Base-by-base conservation (phyloP, 768 basidiomycete genomes). In the Hericium coralloides region DNA sequence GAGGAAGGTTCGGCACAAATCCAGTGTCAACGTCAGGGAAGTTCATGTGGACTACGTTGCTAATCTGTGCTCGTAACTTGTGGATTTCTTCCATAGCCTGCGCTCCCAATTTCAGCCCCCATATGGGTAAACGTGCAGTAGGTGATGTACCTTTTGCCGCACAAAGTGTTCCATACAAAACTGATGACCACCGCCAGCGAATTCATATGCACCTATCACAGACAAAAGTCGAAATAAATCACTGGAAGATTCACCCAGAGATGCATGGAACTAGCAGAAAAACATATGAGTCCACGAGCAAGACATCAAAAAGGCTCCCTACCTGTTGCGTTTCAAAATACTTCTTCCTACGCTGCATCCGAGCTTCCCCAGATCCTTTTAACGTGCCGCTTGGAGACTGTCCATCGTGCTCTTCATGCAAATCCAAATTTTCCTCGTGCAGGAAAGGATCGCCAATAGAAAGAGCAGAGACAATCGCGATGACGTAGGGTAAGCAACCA, bases 11-110 rank as follows among this genome's bases (percentile, higher is more conserved):
- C 3, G 79, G 78, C 3, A 75, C 69, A 61, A 90, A 85, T 10
- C 79, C 81, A 1, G 80, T 72, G 55, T 85, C 76, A 4, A 77
- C 69, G 4, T 78, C 80, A 3, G 86, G 81, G 60, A 94, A 91
- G 66, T 89, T 89, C n/a, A 79, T 73, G 56, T 79, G 77, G 4
- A 95, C 89, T 48, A 98, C 94, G 57, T 79, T 81, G 64, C 82
- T 88, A 56, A 99, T 87, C 65, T 99, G 97, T 0, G 83, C 79
- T 38, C 94, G 83, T 4, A 99, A 77, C 68, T 98, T 98, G 70
- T 95, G 97, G 38, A 97, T 95, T 73, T 99, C 97, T 71, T 97
- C 91, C 95, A 99, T 98, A 0, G 93, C 91, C 95, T 98, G 57
- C 5, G 4, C 14, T 38, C 10, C 37, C 20, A 7, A 12, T 7